A percentile compares a stretch with the other conserved stretches of the same genome.
Conservation (phyloP, 768 basidiomycete species). For the Lentinula detonsa region DNA sequence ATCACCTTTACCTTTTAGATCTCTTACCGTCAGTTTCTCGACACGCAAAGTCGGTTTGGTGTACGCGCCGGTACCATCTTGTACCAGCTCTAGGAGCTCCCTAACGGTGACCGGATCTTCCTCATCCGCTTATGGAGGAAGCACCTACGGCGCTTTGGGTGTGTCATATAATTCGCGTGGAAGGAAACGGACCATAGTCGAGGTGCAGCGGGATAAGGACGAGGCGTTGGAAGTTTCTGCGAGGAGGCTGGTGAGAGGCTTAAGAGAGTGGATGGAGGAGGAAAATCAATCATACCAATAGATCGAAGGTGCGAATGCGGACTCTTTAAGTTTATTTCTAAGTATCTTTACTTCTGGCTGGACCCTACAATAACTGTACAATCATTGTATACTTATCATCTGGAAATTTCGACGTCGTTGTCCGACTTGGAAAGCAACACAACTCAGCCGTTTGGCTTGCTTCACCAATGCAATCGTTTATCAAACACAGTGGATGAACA, state of each 20-base stretch:
- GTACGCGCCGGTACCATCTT: constrained; percentile 12
- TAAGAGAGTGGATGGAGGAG: constrained; percentile 30
- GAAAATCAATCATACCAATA: background rate
- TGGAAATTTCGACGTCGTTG: too few relatives aligned
- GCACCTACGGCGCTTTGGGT: constrained; percentile 3
- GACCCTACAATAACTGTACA: too few relatives aligned
- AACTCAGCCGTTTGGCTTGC: too few relatives aligned
- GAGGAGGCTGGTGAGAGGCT: constrained; percentile 40
- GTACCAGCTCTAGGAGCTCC: background rate
- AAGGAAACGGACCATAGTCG: constrained; percentile 47
- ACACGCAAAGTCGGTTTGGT: constrained; percentile 35
- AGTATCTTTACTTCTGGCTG: too few relatives aligned
- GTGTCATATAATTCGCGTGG: background rate
- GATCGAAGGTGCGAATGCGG: too few relatives aligned
- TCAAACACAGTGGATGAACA: too few relatives aligned
- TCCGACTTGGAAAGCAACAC: too few relatives aligned
- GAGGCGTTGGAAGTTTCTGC: constrained; percentile 56
- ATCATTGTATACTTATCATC: too few relatives aligned
- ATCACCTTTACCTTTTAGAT: constrained; percentile 29
- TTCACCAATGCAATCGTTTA: too few relatives aligned
- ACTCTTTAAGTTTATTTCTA: too few relatives aligned
- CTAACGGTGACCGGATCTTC: constrained; percentile 5
- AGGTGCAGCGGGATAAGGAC: constrained; percentile 41
- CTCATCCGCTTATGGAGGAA: background rate
- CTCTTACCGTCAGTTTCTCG: constrained; percentile 34